A percentile compares a stretch with the other conserved stretches of the same genome.
Conservation (phyloP, 257 asterid species). For the Perilla frutescens region DNA sequence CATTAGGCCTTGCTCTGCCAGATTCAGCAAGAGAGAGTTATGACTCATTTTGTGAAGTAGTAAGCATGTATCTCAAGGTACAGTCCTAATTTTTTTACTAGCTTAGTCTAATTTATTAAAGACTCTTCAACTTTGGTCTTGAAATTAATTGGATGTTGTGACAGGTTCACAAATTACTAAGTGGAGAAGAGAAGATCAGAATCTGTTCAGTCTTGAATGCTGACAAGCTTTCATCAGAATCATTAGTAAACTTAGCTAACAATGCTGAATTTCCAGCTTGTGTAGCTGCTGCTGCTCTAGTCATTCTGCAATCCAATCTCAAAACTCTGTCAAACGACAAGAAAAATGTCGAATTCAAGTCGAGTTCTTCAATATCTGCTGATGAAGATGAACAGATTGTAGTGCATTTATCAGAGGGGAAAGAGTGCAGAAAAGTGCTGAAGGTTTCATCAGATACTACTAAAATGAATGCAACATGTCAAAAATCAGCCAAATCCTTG, state of each 20-base stretch:
- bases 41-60: conserved; percentile 53
- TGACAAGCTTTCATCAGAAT: conserved; percentile 51
- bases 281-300: conserved; percentile 39
- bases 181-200: conserved; percentile 55
- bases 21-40: conserved; percentile 57
- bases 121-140: neutral
- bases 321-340: conserved; percentile 11
- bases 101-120: neutral
- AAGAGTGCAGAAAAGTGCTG: conserved; percentile 31
- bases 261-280: conserved; percentile 50
- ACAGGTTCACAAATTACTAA: conserved; percentile 51
- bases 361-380: conserved; percentile 22
- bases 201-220: conserved; percentile 49
- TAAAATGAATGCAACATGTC: conserved; percentile 28
- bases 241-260: conserved; percentile 35
- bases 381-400: conserved; percentile 28
- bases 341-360: neutral
- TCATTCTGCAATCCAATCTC: conserved; percentile 34
- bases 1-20: conserved; percentile 52
- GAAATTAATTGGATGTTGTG: neutral
- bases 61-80: conserved; percentile 66
- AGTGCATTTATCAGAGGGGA: conserved; percentile 14
- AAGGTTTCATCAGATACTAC: conserved; percentile 24
- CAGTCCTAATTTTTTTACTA: neutral
- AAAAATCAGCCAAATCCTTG: conserved; percentile 36